Base-by-base conservation (phyloP, 164 flowering plant species). In the Kingdonia uniflora region DNA sequence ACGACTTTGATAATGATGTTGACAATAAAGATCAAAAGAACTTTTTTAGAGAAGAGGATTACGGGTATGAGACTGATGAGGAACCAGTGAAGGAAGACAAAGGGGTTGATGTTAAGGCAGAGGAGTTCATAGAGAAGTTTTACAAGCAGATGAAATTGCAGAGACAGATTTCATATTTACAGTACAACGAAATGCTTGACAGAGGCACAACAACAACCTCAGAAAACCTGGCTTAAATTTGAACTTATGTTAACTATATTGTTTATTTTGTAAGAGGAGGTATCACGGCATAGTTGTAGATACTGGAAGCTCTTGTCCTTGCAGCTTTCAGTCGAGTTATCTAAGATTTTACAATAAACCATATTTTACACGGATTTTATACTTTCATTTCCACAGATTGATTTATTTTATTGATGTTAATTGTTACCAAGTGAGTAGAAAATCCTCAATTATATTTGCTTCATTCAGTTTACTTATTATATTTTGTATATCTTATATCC, bases 121-220 rank as follows among this genome's bases (percentile, higher is more conserved):
- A 89, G 56, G 65, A 78, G 69, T 89, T 89, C 63, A 89, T 89
- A n/a, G 79, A 77, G 3, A 75, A 71, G 25, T 89, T 89, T 67
- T 80, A 84, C 43, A 59, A 69, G 68, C 83, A 86, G 49, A 76
- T 86, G 66, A 86, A 73, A 67, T 20, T 80, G 63, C 95, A 89
- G 54, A 71, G 86, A 54, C 83, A 86, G 76, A 67, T 73, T 20
- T 81, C 95, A 0, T 68, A 63, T 65, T 53, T 70, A 23, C 68
- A 75, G 25, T 79, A 73, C 65, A 64, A 51, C 19, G 76, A 76
- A 46, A 69, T 45, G 66, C 52, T 43, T 2, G 52, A 48, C 1
- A 65, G 67, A 62, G 57, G 65, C 35, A 64, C 40, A 47, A 40
- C 2, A 46, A 6, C n/a, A 8, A 25, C 2, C n/a, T n/a, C 11